A percentile compares a stretch with the other conserved stretches of the same genome.
These are phyloP conservation scores for Cunninghamia lanceolata DNA, from an alignment of 75 land plant genomes.

Conservation along the genomic window DNA sequence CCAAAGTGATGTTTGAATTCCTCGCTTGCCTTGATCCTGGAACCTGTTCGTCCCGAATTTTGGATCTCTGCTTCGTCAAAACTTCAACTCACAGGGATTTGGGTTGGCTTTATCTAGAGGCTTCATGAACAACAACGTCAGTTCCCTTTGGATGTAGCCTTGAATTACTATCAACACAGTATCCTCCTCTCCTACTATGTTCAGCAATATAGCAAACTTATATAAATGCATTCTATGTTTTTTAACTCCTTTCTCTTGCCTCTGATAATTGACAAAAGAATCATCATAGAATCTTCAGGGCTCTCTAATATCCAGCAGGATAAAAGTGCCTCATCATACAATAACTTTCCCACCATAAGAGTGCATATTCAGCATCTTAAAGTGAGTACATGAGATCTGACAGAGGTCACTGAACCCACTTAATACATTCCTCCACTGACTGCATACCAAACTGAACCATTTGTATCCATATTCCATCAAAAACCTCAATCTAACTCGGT, in stretches of 20 bases:
- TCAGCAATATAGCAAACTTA: background rate
- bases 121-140: background rate
- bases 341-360: background rate
- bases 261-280: background rate
- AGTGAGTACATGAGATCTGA: background rate
- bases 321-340: background rate
- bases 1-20: background rate
- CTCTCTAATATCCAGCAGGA: background rate
- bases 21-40: background rate
- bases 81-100: background rate
- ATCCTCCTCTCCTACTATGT: background rate
- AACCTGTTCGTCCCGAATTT: background rate
- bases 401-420: background rate
- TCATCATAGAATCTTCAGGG: background rate
- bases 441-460: background rate
- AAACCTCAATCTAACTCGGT: background rate
- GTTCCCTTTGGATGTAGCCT: background rate
- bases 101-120: background rate
- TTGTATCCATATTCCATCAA: background rate
- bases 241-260: background rate
- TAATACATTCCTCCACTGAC: background rate
- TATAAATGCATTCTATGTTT: background rate
- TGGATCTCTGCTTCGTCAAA: background rate
- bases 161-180: background rate
- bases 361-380: background rate